These are phyloP conservation scores for Tritrichomonas foetus DNA, from an alignment of 208 protist species.

Conservation along the genomic window DNA sequence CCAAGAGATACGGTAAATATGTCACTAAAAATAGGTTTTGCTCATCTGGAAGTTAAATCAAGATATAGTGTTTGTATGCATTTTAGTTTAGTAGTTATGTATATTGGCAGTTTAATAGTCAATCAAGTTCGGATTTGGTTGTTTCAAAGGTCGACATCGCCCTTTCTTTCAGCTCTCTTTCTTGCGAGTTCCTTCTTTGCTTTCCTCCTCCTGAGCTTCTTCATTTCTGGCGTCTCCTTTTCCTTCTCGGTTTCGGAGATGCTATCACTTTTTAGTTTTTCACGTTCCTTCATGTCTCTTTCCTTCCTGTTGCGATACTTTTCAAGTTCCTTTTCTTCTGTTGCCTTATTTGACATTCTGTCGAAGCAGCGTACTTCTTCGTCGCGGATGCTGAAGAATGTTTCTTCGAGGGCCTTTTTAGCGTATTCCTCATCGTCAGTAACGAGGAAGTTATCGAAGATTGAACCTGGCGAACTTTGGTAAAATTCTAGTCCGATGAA, in stretches of 20 bases:
- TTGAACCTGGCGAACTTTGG: slow-evolving; percentile 1
- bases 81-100: too few relatives aligned
- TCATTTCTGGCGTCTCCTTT: not conserved
- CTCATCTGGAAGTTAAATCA: too few relatives aligned
- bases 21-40: too few relatives aligned
- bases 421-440: not conserved
- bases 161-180: too few relatives aligned
- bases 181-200: not conserved
- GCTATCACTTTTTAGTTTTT: not conserved
- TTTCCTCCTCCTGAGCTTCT: not conserved
- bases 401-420: not conserved
- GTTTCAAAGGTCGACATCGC: too few relatives aligned
- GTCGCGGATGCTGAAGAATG: not conserved
- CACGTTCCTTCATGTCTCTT: not conserved
- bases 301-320: not conserved
- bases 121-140: too few relatives aligned
- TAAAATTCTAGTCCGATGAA: not conserved
- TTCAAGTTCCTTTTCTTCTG: not conserved
- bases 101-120: too few relatives aligned
- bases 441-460: not conserved
- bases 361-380: not conserved
- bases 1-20: too few relatives aligned
- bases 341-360: not conserved
- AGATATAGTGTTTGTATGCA: too few relatives aligned
- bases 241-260: not conserved